A percentile compares a stretch with the other conserved stretches of the same genome.
Conservation (phyloP, 2,329 filamentous ascomycete species). For the Cladophialophora yegresii region DNA sequence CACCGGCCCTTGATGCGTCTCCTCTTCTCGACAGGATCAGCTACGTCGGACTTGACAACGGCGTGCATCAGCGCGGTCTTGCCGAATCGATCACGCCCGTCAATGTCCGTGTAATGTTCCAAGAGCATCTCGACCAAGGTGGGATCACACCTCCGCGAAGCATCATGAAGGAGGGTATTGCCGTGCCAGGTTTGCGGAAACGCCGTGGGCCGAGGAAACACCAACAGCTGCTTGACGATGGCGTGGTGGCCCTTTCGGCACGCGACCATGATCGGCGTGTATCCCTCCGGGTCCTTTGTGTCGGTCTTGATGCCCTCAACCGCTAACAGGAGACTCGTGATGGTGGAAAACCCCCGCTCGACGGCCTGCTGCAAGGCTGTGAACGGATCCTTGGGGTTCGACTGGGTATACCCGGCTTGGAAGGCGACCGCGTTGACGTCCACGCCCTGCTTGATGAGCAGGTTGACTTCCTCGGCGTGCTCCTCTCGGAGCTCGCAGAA, state of each 20-base stretch:
- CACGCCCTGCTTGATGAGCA: constrained; percentile 30
- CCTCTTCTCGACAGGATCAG: constrained; percentile 9
- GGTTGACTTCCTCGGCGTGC: constrained; percentile 28
- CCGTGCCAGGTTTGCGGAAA: constrained; percentile 33
- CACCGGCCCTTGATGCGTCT: constrained; percentile 11
- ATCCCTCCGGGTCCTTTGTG: constrained; percentile 20
- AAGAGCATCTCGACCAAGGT: constrained; percentile 29
- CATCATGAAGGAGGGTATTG: constrained; percentile 33
- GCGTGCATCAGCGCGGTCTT: constrained; percentile 35
- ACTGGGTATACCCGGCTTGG: constrained; percentile 28
- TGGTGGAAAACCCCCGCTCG: constrained; percentile 27
- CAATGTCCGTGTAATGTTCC: constrained; percentile 20
- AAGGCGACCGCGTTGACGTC: constrained; percentile 31
- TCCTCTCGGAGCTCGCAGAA: constrained; percentile 34
- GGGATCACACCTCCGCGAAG: constrained; percentile 29
- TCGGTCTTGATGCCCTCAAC: constrained; percentile 20
- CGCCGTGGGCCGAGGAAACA: constrained; percentile 20
- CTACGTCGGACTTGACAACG: constrained; percentile 26
- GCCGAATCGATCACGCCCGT: constrained; percentile 31
- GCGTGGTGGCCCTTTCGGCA: constrained; percentile 26
- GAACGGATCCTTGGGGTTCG: constrained; percentile 26
- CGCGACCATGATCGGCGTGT: constrained; percentile 32
- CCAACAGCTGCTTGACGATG: constrained; percentile 31
- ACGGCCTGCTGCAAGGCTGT: constrained; percentile 30
- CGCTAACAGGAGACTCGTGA: constrained; percentile 27